Evolutionary conservation across 2,329 filamentous ascomycete species (phyloP), one percentile per base, ranked within the genome.

Genomic region (Cercospora zeae-maydis): DNA sequence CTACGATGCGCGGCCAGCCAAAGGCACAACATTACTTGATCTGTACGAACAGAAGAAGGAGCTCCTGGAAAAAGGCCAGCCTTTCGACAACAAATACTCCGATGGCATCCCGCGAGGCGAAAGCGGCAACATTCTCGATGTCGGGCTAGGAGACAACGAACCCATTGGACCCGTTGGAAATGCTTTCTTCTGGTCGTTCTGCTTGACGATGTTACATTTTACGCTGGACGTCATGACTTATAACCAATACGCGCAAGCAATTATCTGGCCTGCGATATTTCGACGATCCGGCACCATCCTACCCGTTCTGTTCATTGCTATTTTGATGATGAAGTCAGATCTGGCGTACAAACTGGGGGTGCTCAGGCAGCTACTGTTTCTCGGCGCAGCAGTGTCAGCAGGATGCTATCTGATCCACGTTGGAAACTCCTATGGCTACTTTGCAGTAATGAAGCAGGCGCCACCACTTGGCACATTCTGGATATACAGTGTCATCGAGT

Each of bases 401-500:
- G 95, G 95, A 1, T 91, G 87, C 77, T 93, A 92, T 75, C 80
- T 97, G 66, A 88, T 98, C 54, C 82, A 90, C 69, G 86, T 93
- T 58, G 92, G 90, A 27, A 98, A 97, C 72, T 83, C 81, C 31
- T 85, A 87, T 67, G 86, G 88, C 4, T 98, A 97, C 72, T 86
- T 96, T 69, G 89, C 90, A 6, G 87, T 96, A 19, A 93, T 98
- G 91, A 96, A 96, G 79, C 87, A 86, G 66, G 90, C 92, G 0
- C 95, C 95, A n/a, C 88, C 92, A 4, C 76, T 97, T 13, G 95
- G 92, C 0, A 93, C 91, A 42, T 76, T 98, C 16, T 98, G 93
- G 93, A 84, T 98, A 4, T 98, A 93, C 92, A 87, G 89, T 33
- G 88, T 98, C 21, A 83, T 98, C 52, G 95, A 99, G 79, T 83